Conservation (phyloP, 148 eudicot genomes). For the Spergularia bocconei region DNA sequence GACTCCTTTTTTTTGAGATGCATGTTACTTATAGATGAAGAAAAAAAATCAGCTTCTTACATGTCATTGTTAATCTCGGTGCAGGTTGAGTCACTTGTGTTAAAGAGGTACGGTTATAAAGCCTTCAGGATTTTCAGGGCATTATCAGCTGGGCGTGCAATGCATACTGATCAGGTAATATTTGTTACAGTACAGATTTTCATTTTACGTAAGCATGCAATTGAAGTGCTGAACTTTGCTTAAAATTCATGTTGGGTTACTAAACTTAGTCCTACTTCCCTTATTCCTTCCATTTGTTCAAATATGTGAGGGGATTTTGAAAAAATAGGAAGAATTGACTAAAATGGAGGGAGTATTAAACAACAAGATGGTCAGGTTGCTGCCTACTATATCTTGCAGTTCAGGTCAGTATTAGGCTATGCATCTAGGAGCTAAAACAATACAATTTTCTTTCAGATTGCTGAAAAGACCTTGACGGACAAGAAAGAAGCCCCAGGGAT, state of each 20-base stretch:
- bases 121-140: conserved; percentile 83
- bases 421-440: not conserved
- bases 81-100: conserved; percentile 83
- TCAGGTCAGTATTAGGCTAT: no score
- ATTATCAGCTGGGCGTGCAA: conserved; percentile 42
- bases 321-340: no score
- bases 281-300: not conserved
- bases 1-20: conserved; percentile 4
- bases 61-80: conserved; percentile 19
- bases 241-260: no score
- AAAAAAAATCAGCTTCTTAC: not conserved
- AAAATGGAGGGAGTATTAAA: not conserved
- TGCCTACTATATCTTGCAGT: not conserved
- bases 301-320: no score
- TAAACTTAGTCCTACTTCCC: not conserved
- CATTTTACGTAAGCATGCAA: not conserved
- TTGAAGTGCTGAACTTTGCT: no score
- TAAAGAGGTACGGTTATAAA: conserved; percentile 68
- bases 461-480: conserved; percentile 68
- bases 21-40: not conserved
- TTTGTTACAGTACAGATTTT: not conserved
- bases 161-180: conserved; percentile 79
- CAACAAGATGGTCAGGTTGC: not conserved
- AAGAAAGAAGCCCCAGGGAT: conserved; percentile 71
- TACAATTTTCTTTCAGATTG: conserved; percentile 40